Conservation (phyloP, 805 yeast genomes). For the Saccharomycopsis javanensis region DNA sequence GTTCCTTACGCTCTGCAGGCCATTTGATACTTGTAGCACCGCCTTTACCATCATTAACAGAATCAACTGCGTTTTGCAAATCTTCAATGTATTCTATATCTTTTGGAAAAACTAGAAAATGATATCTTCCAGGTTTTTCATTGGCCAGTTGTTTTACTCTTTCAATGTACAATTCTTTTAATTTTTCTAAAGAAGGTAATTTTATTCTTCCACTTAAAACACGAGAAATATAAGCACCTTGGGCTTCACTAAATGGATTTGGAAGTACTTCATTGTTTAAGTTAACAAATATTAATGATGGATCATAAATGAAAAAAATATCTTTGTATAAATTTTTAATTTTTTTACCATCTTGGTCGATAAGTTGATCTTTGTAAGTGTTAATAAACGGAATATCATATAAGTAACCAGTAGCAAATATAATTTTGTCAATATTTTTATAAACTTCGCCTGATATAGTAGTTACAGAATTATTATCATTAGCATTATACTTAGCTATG, state of each 20-base stretch:
- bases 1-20: neutral
- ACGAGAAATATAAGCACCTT: slow-evolving; percentile 56
- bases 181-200: slow-evolving; percentile 40
- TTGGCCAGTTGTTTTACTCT: neutral
- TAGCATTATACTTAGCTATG: neutral
- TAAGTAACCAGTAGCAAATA: slow-evolving; percentile 71
- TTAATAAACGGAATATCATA: slow-evolving; percentile 47
- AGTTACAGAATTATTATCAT: slow-evolving; percentile 24
- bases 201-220: slow-evolving; percentile 46
- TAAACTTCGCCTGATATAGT: slow-evolving; percentile 42
- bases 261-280: slow-evolving; percentile 55
- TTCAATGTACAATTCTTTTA: slow-evolving; percentile 29
- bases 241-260: slow-evolving; percentile 51
- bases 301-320: slow-evolving; percentile 46
- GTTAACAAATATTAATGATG: slow-evolving; percentile 55
- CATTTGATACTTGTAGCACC: neutral
- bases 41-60: neutral
- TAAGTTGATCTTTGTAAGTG: slow-evolving; percentile 23
- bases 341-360: slow-evolving; percentile 38
- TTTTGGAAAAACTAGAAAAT: neutral
- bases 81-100: neutral
- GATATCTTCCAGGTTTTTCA: neutral
- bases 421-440: slow-evolving; percentile 41
- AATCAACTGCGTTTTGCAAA: neutral
- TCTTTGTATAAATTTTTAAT: slow-evolving; percentile 52